Evolutionary conservation across 192 early-diverging fungal genomes (phyloP), one percentile per base, ranked within the genome.

Genomic region (Coemansia asiatica): DNA sequence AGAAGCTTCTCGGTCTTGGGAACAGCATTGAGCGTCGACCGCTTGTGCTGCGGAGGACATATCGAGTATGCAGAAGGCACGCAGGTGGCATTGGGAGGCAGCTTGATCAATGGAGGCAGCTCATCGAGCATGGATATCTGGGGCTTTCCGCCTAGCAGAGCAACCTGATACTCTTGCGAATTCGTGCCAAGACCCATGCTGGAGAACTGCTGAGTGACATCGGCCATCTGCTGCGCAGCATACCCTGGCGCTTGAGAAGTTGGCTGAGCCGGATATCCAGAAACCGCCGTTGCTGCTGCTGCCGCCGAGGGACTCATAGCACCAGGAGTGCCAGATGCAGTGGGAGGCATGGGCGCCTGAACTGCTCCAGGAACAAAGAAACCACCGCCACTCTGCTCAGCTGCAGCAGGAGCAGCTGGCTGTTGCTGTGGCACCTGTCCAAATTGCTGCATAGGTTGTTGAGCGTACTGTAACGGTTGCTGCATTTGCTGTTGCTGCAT

Each of bases 11-110:
- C 87, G 2, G 89, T 95, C 44, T 90, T 87, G 16, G 96, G 96
- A 31, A 97, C 85, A 18, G 91, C 88, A 64, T 94, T 96, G 12
- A 98, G 66, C 13, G 96, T 98, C 50, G 86, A 91, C 59, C 94
- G 86, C 82, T 94, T 91, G 82, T 96, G 94, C 19, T 87, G 84
- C 4, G 90, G 85, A 19, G 87, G 85, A 61, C 89, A 88, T 75
- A 92, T 90, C 16, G 87, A 82, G 48, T 72, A 26, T 21, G 83
- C 71, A 22, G 81, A 74, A 18, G 70, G 67, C 16, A 75, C 75
- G 33, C 73, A 75, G 10, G 66, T 36, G 5, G 72, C 70, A 25
- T 73, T 74, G 4, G 79, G 72, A 18, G 83, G 75, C 53, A 84
- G 66, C 58, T 68, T 67, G 6, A 77, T 74, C 25, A 68, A 53